These are phyloP conservation scores for Apiotrichum gamsii DNA, from an alignment of 1,284 basidiomycete species.

Conservation along the genomic window DNA sequence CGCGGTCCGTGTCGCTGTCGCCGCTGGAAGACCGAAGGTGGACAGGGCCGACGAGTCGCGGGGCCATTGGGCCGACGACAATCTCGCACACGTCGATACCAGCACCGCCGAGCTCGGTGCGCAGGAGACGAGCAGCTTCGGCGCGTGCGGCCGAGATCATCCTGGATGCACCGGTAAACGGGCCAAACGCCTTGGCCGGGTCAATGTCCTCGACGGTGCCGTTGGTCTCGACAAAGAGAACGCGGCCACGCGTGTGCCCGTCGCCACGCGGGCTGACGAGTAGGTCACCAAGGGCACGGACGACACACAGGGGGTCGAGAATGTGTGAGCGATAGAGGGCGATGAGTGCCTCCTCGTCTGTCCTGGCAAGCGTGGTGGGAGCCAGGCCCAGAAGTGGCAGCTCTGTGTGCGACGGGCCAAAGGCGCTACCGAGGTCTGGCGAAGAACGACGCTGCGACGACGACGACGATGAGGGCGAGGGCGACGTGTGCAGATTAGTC, in stretches of 20 bases:
- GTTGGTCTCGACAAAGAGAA: constrained; percentile 39
- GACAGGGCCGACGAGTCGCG: constrained; percentile 9
- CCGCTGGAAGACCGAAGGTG: constrained; percentile 21
- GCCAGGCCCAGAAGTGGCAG: constrained; percentile 3
- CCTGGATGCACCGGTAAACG: constrained; percentile 12
- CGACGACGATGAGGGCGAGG: neutral
- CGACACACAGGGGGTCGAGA: constrained; percentile 34
- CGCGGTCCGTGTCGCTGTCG: constrained; percentile 22
- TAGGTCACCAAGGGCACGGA: constrained; percentile 34
- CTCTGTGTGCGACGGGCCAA: no score
- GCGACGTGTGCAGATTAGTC: neutral
- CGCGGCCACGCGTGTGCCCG: constrained; percentile 19
- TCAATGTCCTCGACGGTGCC: constrained; percentile 16
- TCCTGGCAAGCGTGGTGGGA: constrained; percentile 17
- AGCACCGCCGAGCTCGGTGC: constrained; percentile 22
- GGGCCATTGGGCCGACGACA: constrained; percentile 31
- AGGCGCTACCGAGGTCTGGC: no score
- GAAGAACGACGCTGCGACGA: no score
- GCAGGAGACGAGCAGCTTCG: constrained; percentile 26
- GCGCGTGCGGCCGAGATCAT: constrained; percentile 28
- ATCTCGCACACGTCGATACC: constrained; percentile 41
- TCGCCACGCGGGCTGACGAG: constrained; percentile 14
- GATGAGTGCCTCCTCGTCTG: constrained; percentile 31
- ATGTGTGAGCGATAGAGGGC: constrained; percentile 32
- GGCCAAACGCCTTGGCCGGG: neutral